phyloP scores from a whole-genome alignment of 495 filamentous ascomycete genomes.

The Tuber umbilicatum region DNA sequence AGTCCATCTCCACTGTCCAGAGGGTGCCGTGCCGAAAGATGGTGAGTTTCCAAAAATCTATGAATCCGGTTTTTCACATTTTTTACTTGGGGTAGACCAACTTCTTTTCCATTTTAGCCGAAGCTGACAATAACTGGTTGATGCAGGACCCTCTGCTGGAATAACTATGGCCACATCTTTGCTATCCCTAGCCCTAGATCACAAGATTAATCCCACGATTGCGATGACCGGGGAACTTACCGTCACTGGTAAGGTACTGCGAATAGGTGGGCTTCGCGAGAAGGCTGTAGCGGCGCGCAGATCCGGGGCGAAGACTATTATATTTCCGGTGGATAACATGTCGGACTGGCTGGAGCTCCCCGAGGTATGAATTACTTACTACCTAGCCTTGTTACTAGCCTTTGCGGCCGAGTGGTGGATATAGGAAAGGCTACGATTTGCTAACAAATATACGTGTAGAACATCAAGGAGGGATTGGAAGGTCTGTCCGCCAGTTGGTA shows the following conservation, averaged over 20 bases:
- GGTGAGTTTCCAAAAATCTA: constrained; percentile 47
- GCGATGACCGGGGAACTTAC: constrained; percentile 99
- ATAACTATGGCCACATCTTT: constrained; percentile 95
- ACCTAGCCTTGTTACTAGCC: constrained; percentile 12
- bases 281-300: constrained; percentile 97
- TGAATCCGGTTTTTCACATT: constrained; percentile 7
- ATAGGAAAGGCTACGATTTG: constrained; percentile 13
- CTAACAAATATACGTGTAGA: constrained; percentile 55
- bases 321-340: constrained; percentile 92
- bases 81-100: background rate
- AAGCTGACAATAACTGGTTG: constrained; percentile 31
- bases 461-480: constrained; percentile 92
- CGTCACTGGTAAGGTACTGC: constrained; percentile 91
- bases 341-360: constrained; percentile 97
- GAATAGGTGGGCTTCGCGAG: constrained; percentile 92
- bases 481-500: constrained; percentile 90
- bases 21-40: constrained; percentile 94
- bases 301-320: constrained; percentile 87
- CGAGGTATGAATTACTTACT: constrained; percentile 60
- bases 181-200: constrained; percentile 72
- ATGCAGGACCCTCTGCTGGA: constrained; percentile 71
- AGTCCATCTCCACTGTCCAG: constrained; percentile 93
- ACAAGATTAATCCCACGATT: constrained; percentile 71
- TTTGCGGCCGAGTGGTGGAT: constrained; percentile 19
- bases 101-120: constrained; percentile 23